Base-by-base conservation (phyloP, 2,329 filamentous ascomycete genomes). In the Phialophora macrospora region DNA sequence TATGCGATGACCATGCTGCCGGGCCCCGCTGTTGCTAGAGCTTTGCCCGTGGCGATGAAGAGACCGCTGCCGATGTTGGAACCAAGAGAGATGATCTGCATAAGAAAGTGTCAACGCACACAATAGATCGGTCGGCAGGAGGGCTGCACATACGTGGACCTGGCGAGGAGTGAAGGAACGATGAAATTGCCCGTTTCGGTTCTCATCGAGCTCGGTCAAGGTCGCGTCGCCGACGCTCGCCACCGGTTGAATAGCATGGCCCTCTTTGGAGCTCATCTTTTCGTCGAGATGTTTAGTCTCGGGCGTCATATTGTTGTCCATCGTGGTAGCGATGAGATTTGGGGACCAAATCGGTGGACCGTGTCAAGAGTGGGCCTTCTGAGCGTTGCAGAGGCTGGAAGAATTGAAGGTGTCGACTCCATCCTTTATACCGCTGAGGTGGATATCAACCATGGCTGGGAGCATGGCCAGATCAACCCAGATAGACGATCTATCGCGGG, bases 1-100 rank as follows among this genome's bases (percentile, higher is more conserved):
- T 75, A 79, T 2, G 73, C 77, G 12, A 79, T 60, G 54, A 79
- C 57, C 58, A 78, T 71, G 20, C 72, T 70, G n/a, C 72, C 74
- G 12, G 75, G 73, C 0, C 74, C 77, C 28, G 75, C 77, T 59
- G 70, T 69, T 2, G 69, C 59, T 7, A 67, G 52, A 55, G 34
- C 62, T 22, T 74, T 70, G 17, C 76, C 76, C 6, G 74, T 75
- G 51, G 74, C 73, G 62, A 78, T 74, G 68, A 77, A 77, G 8
- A 77, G 68, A 60, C 76, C 76, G 44, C 73, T 75, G 9, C 76
- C 76, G 57, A 75, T 76, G 41, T 73, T 72, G 8, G 72, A 70
- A 20, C 74, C 74, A 17, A 67, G 58, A 12, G 62, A 65, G 14
- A 67, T 65, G 24, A 67, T 49, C 62, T 67, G 12, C 7, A 17